These are phyloP conservation scores for Fusarium concolor DNA, from an alignment of 2,329 filamentous ascomycete species.

Conservation along the genomic window DNA sequence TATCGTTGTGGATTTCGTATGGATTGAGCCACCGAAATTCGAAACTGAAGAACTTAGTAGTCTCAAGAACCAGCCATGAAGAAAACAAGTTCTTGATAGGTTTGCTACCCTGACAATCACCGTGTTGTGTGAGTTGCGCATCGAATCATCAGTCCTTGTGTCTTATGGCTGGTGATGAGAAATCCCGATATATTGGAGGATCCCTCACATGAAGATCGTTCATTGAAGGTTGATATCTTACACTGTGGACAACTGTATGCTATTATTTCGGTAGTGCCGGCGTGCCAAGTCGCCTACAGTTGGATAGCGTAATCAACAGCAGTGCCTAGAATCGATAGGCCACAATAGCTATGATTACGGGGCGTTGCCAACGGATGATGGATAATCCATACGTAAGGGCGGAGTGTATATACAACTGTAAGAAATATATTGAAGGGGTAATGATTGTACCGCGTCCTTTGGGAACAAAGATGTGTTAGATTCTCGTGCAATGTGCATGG, in stretches of 20 bases:
- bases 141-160: not conserved
- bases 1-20: not conserved
- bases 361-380: not conserved
- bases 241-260: not conserved
- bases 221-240: not conserved
- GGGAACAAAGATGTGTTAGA: not conserved
- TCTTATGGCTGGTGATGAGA: not conserved
- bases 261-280: not conserved
- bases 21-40: conserved; percentile 7
- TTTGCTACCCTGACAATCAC: not conserved
- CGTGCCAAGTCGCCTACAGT: not conserved
- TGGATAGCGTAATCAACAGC: not conserved
- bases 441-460: not conserved
- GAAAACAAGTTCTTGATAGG: not conserved
- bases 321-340: no score
- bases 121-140: not conserved
- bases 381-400: not conserved
- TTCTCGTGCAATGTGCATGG: not conserved
- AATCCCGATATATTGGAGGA: not conserved
- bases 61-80: not conserved
- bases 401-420: not conserved
- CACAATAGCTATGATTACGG: not conserved
- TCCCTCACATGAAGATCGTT: not conserved
- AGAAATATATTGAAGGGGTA: not conserved
- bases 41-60: not conserved